Evolutionary conservation across 192 early-diverging fungal species (phyloP).

Genomic region (Gonapodya prolifera): DNA sequence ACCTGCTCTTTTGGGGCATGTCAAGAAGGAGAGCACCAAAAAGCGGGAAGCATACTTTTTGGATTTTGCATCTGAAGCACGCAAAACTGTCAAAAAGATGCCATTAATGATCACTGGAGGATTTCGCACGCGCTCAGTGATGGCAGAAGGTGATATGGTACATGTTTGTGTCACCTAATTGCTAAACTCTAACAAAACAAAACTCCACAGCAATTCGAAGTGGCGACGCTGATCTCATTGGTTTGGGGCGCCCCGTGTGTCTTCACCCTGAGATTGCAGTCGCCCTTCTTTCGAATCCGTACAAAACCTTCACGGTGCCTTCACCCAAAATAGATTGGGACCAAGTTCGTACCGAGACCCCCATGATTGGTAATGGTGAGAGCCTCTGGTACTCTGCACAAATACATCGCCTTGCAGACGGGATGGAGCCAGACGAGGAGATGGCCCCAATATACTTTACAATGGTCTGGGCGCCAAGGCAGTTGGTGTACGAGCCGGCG

Average conservation of each 20-base stretch:
- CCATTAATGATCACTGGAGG: constrained; percentile 3
- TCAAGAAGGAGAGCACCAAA: background rate
- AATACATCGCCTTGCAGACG: background rate
- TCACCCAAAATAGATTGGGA: background rate
- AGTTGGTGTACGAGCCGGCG: background rate
- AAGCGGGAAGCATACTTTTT: background rate
- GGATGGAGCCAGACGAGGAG: background rate
- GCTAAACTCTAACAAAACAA: background rate
- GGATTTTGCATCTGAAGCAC: background rate
- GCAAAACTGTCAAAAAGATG: background rate
- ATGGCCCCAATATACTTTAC: background rate
- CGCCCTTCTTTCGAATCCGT: background rate
- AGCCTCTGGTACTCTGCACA: background rate
- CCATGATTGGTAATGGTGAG: background rate
- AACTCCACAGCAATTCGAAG: background rate
- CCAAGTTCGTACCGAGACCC: background rate
- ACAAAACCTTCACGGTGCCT: background rate
- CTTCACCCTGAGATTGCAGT: background rate
- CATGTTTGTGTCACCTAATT: background rate
- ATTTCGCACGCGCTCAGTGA: background rate
- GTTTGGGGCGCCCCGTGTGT: background rate
- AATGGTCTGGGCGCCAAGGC: background rate
- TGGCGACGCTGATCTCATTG: background rate
- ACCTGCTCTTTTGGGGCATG: background rate
- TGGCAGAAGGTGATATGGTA: background rate